Evolutionary conservation across 176 grass and related monocot genomes (phyloP), one percentile per base, ranked within the genome.

Genomic region (Metroxylon sagu): DNA sequence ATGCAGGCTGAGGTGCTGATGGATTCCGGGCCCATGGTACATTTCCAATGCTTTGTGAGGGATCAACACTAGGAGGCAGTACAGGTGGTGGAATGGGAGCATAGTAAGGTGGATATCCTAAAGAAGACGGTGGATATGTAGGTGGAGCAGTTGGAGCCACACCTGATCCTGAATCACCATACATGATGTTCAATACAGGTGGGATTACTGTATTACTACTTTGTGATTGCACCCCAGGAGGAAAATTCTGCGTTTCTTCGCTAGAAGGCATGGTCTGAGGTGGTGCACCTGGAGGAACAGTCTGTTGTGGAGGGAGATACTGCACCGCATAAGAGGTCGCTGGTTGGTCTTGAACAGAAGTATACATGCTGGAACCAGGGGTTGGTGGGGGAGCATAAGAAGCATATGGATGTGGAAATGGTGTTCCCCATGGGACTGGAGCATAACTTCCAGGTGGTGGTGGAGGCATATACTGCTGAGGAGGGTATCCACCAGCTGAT

Each of bases 371-470:
- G 12, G 80, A 73, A 48, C 87, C 87, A 29, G 86, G 81, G 16
- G 93, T 87, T 7, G 81, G 80, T 2, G 82, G 87, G 60, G 69
- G 56, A 39, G 35, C 7, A 68, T 98, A 97, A 5, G 76, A 75
- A 56, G 75, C 65, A 79, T 98, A 98, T 29, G 81, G 73, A 61
- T 80, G 84, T 7, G 87, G 70, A 54, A 54, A 49, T 18, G 59
- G 79, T 60, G 71, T 77, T 0, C 79, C 84, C 93, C 93, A 98
- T 54, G 87, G 87, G 29, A 80, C 77, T 29, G 87, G 80, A 64
- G 76, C 54, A 64, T 92, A 98, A 84, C 84, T 92, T 63, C 93
- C 84, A 58, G 84, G 87, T 18, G 87, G 83, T 1, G 85, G 79
- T 1, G 69, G 91, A 0, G 59, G 72, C 73, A 98, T 85, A 74